Evolutionary conservation across 768 basidiomycete genomes (phyloP), one percentile per base, ranked within the genome.

Genomic region (Trametopsis cervina): DNA sequence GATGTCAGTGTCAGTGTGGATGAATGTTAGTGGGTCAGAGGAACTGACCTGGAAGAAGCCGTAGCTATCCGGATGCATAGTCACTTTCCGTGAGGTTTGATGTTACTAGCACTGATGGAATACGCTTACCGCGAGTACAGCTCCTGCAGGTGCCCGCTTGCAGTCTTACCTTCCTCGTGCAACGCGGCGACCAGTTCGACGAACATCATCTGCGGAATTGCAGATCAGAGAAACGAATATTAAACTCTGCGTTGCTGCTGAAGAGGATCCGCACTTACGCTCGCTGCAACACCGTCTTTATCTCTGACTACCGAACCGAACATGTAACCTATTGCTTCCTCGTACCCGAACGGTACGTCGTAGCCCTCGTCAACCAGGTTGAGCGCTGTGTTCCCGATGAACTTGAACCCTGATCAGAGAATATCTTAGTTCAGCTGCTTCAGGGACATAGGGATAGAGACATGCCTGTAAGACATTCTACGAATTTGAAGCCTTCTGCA

Each of bases 271-370:
- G 6, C 2, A 57, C 64, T 56, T 56, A 90, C 90, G 20, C 83
- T 80, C 4, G 89, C 89, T 42, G 85, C 77, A 44, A 94, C 78
- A 2, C 91, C 91, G 60, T 94, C 91, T 61, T 94, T 94, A 62
- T 94, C 91, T 27, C 85, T 73, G 54, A 93, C 78, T 22, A 80
- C 69, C 12, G 77, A 69, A 22, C 88, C 87, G 63, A 90, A 81
- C 89, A 92, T 92, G 60, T 78, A 94, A 2, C 91, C 91, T 46
- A 94, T 92, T 1, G 92, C 91, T 65, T 94, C 91, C 60, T 94
- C 91, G 58, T 94, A 94, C 9, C 83, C 89, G 57, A 93, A 92
- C 0, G 76, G 78, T 9, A 67, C 66, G 36, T 83, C 76, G 57
- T 76, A 88, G 1, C 89, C 90, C 33, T 80, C 66, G 37, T 67